phyloP scores from a whole-genome alignment of 305 asterid genomes.

The Salvia sclarea region DNA sequence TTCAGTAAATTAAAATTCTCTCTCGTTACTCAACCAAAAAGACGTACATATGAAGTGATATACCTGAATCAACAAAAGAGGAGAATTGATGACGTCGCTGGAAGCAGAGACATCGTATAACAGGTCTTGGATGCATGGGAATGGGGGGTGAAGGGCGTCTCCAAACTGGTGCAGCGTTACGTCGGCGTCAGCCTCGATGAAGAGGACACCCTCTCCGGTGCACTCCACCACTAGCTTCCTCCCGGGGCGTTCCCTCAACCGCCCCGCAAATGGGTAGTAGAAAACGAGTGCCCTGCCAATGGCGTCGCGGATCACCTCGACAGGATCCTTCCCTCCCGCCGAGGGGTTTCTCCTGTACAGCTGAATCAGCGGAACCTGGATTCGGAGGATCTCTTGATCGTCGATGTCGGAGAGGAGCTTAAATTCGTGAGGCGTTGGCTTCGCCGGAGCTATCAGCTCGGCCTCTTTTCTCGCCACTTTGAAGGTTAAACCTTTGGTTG shows the following conservation, averaged over 20 bases:
- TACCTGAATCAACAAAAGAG: conserved; percentile 68
- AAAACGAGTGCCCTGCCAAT: not conserved
- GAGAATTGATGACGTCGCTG: conserved; percentile 39
- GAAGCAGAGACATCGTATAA: conserved; percentile 55
- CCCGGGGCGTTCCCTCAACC: conserved; percentile 23
- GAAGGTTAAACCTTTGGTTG: conserved; percentile 41
- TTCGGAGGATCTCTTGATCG: conserved; percentile 1
- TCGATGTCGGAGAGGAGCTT: conserved; percentile 42
- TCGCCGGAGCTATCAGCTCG: conserved; percentile 61
- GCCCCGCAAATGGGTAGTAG: not conserved
- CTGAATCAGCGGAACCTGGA: not conserved
- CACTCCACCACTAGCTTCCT: conserved; percentile 70
- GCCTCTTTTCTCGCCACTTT: conserved; percentile 49
- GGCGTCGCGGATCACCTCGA: not conserved
- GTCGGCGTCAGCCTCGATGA: conserved; percentile 67
- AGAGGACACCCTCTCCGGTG: conserved; percentile 68
- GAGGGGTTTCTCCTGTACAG: conserved; percentile 7
- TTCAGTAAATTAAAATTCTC: too few species aligned
- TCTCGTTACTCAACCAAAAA: too few species aligned
- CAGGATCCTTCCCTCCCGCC: not conserved
- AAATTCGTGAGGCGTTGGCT: conserved; percentile 55
- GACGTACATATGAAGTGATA: too few species aligned
- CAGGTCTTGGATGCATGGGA: conserved; percentile 61
- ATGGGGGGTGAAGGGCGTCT: conserved; percentile 59
- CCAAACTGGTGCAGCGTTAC: conserved; percentile 54